A percentile compares a stretch with the other conserved stretches of the same genome.
These are phyloP conservation scores for Ceriops tagal DNA, from an alignment of 345 rosid species.

Conservation along the genomic window DNA sequence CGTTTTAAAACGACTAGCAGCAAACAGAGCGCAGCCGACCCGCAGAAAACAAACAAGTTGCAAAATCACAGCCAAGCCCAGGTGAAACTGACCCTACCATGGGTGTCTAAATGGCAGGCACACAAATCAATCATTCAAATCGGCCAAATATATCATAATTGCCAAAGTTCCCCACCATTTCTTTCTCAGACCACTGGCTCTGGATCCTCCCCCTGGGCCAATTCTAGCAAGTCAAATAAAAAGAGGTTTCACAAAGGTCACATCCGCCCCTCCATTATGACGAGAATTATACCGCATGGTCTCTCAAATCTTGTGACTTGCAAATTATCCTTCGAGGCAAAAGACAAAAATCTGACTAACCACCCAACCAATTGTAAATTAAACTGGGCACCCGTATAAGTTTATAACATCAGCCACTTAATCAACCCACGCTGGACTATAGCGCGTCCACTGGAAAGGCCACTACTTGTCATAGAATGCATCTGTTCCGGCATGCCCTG, in stretches of 20 bases:
- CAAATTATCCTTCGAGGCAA: constrained; percentile 27
- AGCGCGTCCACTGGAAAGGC: constrained; percentile 11
- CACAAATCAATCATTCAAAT: constrained; percentile 38
- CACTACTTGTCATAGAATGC: constrained; percentile 15
- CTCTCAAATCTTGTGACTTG: constrained; percentile 25
- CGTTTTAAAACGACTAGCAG: neutral
- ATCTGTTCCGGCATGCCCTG: constrained; percentile 3
- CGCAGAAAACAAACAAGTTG: neutral
- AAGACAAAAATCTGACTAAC: constrained; percentile 23
- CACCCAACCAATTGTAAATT: constrained; percentile 21
- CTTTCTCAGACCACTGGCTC: constrained; percentile 36
- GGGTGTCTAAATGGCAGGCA: constrained; percentile 49
- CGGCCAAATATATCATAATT: constrained; percentile 26
- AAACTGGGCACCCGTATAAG: constrained; percentile 19
- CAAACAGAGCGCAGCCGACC: neutral
- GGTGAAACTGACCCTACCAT: constrained; percentile 38
- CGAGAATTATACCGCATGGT: constrained; percentile 21
- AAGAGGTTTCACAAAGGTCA: constrained; percentile 21
- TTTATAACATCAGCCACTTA: constrained; percentile 29
- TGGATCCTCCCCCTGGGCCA: constrained; percentile 19
- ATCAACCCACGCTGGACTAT: constrained; percentile 23
- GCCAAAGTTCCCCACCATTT: constrained; percentile 41
- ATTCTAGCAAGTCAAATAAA: constrained; percentile 17
- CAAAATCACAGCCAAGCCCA: constrained; percentile 15
- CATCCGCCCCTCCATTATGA: constrained; percentile 24